Percentiles rank a stretch among this genome's conserved stretches.
Conservation (phyloP, 2,329 filamentous ascomycete species). For the Lasiodiplodia gonubiensis region DNA sequence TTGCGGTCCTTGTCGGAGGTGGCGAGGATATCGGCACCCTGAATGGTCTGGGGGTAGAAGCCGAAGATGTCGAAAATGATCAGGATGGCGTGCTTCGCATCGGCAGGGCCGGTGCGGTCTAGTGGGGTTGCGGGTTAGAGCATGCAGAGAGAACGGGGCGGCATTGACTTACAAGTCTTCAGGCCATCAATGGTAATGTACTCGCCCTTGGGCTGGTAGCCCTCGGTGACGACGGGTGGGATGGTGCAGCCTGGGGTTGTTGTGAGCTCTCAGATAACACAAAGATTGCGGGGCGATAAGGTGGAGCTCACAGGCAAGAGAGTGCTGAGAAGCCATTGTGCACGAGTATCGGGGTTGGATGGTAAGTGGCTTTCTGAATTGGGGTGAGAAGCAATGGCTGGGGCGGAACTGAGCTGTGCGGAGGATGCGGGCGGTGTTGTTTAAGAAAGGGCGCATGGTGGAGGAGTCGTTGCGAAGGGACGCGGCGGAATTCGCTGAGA, state of each 20-base stretch:
- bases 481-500: neutral
- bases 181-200: conserved; percentile 65
- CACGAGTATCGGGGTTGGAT: neutral
- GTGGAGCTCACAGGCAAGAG: conserved; percentile 27
- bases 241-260: conserved; percentile 53
- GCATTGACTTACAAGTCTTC: conserved; percentile 59
- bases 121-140: conserved; percentile 5
- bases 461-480: neutral
- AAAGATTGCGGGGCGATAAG: neutral
- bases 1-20: conserved; percentile 68
- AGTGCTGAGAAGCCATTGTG: conserved; percentile 29
- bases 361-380: neutral
- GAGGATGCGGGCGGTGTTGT: conserved; percentile 12
- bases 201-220: conserved; percentile 63
- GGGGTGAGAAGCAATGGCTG: neutral
- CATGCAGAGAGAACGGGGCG: neutral
- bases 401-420: conserved; percentile 11
- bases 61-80: conserved; percentile 69
- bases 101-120: conserved; percentile 63
- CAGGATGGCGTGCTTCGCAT: conserved; percentile 63
- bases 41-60: conserved; percentile 67
- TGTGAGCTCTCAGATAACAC: neutral
- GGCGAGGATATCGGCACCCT: conserved; percentile 68
- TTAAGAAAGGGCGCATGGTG: conserved; percentile 13
- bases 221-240: conserved; percentile 54